A percentile compares a stretch with the other conserved stretches of the same genome.
phyloP scores from a whole-genome alignment of 805 yeast species.

The Candida tallmaniae region DNA sequence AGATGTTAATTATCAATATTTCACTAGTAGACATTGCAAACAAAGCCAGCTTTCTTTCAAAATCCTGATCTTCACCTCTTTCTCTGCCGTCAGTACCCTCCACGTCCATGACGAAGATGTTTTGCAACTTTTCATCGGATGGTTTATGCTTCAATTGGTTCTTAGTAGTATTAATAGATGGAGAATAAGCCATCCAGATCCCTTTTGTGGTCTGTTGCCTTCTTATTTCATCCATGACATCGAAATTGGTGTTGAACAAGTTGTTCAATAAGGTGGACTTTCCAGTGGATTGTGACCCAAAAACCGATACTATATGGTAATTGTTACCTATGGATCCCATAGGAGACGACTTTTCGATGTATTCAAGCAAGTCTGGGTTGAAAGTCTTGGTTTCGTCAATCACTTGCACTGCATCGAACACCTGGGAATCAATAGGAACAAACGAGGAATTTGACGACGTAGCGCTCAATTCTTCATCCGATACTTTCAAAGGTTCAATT shows the following conservation, averaged over 20 bases:
- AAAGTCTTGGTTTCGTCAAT: constrained; percentile 59
- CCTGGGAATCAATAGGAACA: constrained; percentile 32
- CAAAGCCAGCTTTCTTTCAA: constrained; percentile 92
- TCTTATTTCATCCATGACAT: constrained; percentile 83
- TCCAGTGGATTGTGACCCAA: constrained; percentile 96
- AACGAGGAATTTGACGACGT: constrained; percentile 34
- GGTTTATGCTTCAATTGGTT: constrained; percentile 7
- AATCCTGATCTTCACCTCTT: constrained; percentile 97
- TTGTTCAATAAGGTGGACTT: constrained; percentile 88
- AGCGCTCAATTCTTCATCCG: constrained; percentile 3
- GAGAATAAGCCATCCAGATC: constrained; percentile 41
- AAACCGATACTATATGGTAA: constrained; percentile 90
- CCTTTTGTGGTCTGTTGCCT: constrained; percentile 78
- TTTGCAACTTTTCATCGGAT: constrained; percentile 30
- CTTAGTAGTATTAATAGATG: constrained; percentile 21
- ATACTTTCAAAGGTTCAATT: background rate
- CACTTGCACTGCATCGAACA: constrained; percentile 50
- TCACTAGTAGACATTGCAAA: constrained; percentile 93
- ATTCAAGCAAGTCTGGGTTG: constrained; percentile 32
- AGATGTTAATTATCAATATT: constrained; percentile 82
- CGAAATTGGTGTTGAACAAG: constrained; percentile 81
- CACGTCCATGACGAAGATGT: constrained; percentile 86
- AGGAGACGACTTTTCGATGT: constrained; percentile 29
- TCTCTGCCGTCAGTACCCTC: constrained; percentile 99
- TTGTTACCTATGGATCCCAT: constrained; percentile 51